Evolutionary conservation across 208 protist genomes (phyloP), one percentile per base, ranked within the genome.

Genomic region (Entamoeba invadens): DNA sequence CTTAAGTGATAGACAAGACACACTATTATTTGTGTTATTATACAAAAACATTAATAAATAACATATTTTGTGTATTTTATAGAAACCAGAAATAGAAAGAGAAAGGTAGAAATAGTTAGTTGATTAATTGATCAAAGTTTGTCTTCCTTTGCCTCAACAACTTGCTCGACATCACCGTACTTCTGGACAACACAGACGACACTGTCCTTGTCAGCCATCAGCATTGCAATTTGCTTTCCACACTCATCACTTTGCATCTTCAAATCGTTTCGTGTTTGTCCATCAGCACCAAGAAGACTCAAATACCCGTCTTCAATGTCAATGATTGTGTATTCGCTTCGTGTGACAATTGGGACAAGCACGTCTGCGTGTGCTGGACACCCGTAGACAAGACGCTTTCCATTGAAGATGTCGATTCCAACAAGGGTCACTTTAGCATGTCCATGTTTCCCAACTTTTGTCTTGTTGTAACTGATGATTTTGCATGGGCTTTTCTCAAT

Each of bases 391-490:
- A 45, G 44, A 44, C 94, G 95, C 4, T 87, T 91, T 25, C 93
- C 93, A 46, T 45, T 93, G 47, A 95, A 95, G 50, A 95, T 95
- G 46, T 95, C 94, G 44, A 51, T 44, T 21, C 72, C 93, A 46
- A 44, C 77, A 42, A 95, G 46, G 10, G 16, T 92, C n/a, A 16
- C 46, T 45, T 95, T 95, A 35, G 95, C 95, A 44, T 95, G 94
- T 92, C 95, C 95, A 91, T 95, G 95, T 93, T 95, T 95, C 31
- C 95, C 95, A 45, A 92, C 93, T 57, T 95, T 95, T 0, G 93
- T 94, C 1, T 12, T 44, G 8, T 46, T 50, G 44, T 51, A 35
- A 4, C 93, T 45, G 68, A 21, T 31, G 14, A 95, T 46, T 92
- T 95, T 95, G 92, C 94, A 94, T 21, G 95, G 95, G 0, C 45